A percentile compares a stretch with the other conserved stretches of the same genome.
These are phyloP conservation scores for Neonectria punicea DNA, from an alignment of 2,329 filamentous ascomycete genomes.

Conservation along the genomic window DNA sequence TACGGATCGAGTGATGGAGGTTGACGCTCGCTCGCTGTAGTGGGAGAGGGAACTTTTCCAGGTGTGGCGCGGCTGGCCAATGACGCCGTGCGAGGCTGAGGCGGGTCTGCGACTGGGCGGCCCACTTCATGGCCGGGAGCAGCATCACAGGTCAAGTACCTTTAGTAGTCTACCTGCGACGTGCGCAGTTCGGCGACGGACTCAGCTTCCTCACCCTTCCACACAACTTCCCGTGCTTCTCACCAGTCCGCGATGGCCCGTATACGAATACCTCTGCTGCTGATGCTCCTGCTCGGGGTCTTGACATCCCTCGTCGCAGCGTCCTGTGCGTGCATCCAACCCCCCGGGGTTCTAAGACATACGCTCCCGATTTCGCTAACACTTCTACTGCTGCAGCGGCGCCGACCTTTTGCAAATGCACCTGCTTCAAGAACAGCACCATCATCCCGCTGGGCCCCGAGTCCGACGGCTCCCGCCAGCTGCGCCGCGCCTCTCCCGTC, in stretches of 20 bases:
- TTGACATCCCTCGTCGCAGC: conserved; percentile 52
- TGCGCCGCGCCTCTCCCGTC: conserved; percentile 30
- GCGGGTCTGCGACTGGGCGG: conserved; percentile 10
- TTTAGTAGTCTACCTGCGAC: conserved; percentile 10
- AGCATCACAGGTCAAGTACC: conserved; percentile 7
- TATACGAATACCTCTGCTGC: conserved; percentile 51
- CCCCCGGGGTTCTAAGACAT: conserved; percentile 1
- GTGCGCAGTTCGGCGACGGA: background rate
- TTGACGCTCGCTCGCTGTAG: conserved; percentile 2
- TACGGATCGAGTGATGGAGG: conserved; percentile 23
- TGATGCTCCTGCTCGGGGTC: conserved; percentile 50
- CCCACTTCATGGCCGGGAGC: conserved; percentile 20
- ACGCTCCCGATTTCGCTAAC: conserved; percentile 35
- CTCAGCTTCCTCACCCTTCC: background rate
- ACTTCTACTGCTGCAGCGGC: conserved; percentile 55
- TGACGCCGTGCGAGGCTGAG: conserved; percentile 38
- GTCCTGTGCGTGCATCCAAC: conserved; percentile 51
- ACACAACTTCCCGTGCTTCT: conserved; percentile 3
- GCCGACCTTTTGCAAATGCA: conserved; percentile 76
- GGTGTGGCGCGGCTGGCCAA: conserved; percentile 37
- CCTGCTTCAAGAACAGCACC: conserved; percentile 75
- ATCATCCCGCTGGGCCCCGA: conserved; percentile 69
- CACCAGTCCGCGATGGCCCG: conserved; percentile 51
- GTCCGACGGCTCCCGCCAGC: conserved; percentile 41
- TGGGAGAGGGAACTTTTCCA: conserved; percentile 5